Evolutionary conservation across 139 green algal genomes (phyloP).

Genomic region (Axilococcus clingmanii): DNA sequence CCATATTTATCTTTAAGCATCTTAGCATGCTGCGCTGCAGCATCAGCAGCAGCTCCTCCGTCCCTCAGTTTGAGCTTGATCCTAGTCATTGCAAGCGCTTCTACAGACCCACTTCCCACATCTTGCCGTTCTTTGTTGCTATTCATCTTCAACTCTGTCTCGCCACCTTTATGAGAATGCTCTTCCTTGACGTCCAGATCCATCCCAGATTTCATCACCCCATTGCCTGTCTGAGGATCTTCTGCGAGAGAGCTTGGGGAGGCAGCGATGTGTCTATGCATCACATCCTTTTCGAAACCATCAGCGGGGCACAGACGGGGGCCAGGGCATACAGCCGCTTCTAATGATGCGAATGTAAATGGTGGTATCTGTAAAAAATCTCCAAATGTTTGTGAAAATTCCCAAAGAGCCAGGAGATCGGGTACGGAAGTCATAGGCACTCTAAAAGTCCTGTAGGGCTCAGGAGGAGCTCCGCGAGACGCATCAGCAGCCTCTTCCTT

Average conservation of each 20-base stretch:
- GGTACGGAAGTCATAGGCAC: constrained; percentile 35
- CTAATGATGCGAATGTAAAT: constrained; percentile 50
- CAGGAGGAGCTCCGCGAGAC: constrained; percentile 41
- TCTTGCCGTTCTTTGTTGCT: not conserved
- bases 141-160: not conserved
- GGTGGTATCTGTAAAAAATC: constrained; percentile 55
- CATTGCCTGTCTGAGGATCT: too few species aligned
- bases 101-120: not conserved
- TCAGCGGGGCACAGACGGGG: too few species aligned
- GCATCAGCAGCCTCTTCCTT: constrained; percentile 27
- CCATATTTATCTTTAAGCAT: constrained; percentile 20
- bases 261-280: too few species aligned
- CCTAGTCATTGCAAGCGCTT: not conserved
- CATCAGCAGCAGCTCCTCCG: not conserved
- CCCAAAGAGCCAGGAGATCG: constrained; percentile 58
- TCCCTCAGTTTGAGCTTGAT: constrained; percentile 9
- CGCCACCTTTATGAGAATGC: not conserved
- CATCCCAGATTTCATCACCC: too few species aligned
- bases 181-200: constrained; percentile 1
- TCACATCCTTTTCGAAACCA: too few species aligned
- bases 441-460: constrained; percentile 25
- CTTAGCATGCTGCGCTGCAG: not conserved
- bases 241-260: too few species aligned
- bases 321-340: constrained; percentile 58
- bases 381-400: constrained; percentile 49